Evolutionary conservation across 331 rosid species (phyloP).

Genomic region (Erythrophleum ivorense): DNA sequence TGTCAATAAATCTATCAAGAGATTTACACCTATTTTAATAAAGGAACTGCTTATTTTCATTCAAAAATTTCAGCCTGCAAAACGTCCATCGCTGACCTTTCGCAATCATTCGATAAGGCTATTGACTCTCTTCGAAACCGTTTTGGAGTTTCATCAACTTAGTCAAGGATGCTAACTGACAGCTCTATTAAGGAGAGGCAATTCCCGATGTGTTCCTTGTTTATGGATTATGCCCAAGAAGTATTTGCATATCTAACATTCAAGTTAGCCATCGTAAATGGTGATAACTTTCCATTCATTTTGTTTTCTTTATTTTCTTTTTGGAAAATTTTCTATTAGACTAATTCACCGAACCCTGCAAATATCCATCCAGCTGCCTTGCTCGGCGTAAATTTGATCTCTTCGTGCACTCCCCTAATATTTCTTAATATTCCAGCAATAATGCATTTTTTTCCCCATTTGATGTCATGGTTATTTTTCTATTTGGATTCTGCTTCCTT

Average conservation of each 20-base stretch:
- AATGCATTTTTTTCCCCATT: background rate
- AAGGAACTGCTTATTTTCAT: background rate
- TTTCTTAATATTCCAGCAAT: background rate
- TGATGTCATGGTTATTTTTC: conserved; percentile 6
- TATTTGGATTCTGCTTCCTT: background rate
- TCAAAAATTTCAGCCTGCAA: conserved; percentile 66
- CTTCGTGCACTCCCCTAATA: background rate
- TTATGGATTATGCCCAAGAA: background rate
- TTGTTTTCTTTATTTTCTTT: too few species aligned
- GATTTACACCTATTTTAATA: background rate
- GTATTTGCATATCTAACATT: background rate
- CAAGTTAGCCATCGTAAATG: too few species aligned
- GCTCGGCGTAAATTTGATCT: background rate
- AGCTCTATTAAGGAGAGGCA: conserved; percentile 36
- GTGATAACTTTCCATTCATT: too few species aligned
- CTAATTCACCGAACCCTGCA: background rate
- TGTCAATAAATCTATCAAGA: background rate
- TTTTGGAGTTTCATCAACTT: conserved; percentile 64
- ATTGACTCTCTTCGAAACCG: conserved; percentile 68
- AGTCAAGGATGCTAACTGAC: conserved; percentile 37
- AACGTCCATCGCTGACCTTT: conserved; percentile 67
- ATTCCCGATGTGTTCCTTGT: conserved; percentile 5
- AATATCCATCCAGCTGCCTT: background rate
- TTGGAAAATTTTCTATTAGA: too few species aligned
- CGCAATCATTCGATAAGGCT: conserved; percentile 75